Conservation (phyloP, 2,329 filamentous ascomycete species). For the Fusarium gaditjirri region DNA sequence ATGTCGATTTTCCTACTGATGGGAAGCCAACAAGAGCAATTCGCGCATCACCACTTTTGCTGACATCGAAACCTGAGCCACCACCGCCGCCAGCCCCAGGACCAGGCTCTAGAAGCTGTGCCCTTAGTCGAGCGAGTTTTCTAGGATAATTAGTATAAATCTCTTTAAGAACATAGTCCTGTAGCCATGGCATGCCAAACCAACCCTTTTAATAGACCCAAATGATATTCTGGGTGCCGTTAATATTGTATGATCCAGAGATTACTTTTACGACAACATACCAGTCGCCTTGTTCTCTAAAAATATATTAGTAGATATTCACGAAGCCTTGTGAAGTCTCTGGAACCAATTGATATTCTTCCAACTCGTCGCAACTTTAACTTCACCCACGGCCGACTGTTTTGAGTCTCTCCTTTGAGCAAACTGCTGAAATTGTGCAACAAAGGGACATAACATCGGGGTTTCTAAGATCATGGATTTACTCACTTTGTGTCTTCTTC, state of each 20-base stretch:
- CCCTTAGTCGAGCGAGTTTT: conserved; percentile 94
- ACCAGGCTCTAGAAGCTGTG: conserved; percentile 90
- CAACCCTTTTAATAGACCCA: conserved; percentile 96
- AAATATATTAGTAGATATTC: conserved; percentile 9
- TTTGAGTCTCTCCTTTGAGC: not conserved
- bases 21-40: conserved; percentile 99
- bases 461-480: not conserved
- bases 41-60: conserved; percentile 94
- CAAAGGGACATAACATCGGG: not conserved
- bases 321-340: not conserved
- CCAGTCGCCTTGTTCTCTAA: conserved; percentile 98
- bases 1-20: conserved; percentile 98
- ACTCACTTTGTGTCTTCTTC: conserved; percentile 95
- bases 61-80: conserved; percentile 90
- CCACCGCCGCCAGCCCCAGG: conserved; percentile 81
- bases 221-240: conserved; percentile 82
- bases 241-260: conserved; percentile 14
- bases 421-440: not conserved
- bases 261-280: conserved; percentile 58
- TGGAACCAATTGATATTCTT: not conserved
- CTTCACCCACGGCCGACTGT: not conserved
- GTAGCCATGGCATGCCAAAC: conserved; percentile 30
- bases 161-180: too few relatives aligned
- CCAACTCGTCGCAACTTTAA: not conserved
- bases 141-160: conserved; percentile 57